Evolutionary conservation across 2,329 filamentous ascomycete genomes (phyloP), one percentile per base, ranked within the genome.

Genomic region (Tolypocladium ovalisporum): DNA sequence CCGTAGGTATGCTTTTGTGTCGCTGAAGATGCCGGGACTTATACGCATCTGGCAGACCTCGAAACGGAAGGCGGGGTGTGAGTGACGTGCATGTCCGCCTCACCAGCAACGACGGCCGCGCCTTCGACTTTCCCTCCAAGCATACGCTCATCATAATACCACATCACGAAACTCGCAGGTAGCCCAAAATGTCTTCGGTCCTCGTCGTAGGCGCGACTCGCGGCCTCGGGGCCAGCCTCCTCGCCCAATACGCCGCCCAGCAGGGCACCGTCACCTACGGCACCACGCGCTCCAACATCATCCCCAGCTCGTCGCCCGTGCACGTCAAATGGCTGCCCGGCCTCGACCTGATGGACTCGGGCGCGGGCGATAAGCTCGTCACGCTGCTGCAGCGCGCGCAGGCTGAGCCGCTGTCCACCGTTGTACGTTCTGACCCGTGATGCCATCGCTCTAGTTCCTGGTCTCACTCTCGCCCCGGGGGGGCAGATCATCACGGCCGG

Each of bases 201-300:
- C 77, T 89, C 2, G 76, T 90, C 34, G 75, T 90, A 34, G 86
- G 86, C 53, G 86, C 84, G 3, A 89, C 85, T 1, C 78, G 86
- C 47, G 87, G 87, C 56, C 77, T 89, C 4, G 87, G 87, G 4
- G 81, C 80, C 54, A 80, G 81, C 22, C 75, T 89, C 34, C 76
- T 76, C 35, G 80, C 81, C 61, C 71, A 77, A 53, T 89, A 89
- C 64, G 76, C 79, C 27, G 69, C 74, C 3, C 65, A 76, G 19
- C 56, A 68, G 13, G 68, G 71, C 35, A 78, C 76, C 52, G 73
- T 70, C 8, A 82, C 89, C 36, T 83, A 81, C 62, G 85, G 78
- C 54, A 88, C 85, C 9, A 77, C 82, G 8, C 76, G 85, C 51
- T 76, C 78, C 9, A 66, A 70, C 12, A 62, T 68, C 4, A 66